Conservation (phyloP, 176 grass and related monocot genomes). For the Avena atlantica region DNA sequence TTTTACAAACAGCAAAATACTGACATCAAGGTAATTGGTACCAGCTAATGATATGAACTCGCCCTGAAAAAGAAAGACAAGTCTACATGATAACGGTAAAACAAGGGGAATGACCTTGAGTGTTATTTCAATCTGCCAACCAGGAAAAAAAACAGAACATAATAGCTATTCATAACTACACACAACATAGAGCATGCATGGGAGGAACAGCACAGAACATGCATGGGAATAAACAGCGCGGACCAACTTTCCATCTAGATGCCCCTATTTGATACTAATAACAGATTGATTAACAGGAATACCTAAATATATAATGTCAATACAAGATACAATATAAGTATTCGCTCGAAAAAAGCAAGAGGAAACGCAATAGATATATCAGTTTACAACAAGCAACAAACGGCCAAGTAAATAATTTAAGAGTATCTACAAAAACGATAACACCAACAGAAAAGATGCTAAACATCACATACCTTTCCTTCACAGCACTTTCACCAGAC, state of each 20-base stretch:
- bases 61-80: background rate
- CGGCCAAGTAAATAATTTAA: constrained; percentile 18
- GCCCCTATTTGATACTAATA: background rate
- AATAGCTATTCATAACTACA: background rate
- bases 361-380: constrained; percentile 1
- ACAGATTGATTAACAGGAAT: constrained; percentile 11
- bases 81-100: background rate
- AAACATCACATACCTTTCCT: constrained; percentile 62
- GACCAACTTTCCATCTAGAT: background rate
- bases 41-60: background rate
- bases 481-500: constrained; percentile 60
- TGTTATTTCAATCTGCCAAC: background rate
- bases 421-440: background rate
- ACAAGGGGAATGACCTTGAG: background rate
- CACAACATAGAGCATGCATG: background rate
- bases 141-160: constrained; percentile 10
- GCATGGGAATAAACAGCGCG: background rate
- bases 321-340: background rate
- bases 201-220: background rate
- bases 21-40: constrained; percentile 4
- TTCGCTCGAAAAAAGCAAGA: background rate
- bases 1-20: background rate
- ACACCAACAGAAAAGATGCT: background rate
- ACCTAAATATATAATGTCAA: background rate
- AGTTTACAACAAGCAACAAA: constrained; percentile 19